phyloP scores from a whole-genome alignment of 2,329 filamentous ascomycete genomes.

The Neospermospora avenae region DNA sequence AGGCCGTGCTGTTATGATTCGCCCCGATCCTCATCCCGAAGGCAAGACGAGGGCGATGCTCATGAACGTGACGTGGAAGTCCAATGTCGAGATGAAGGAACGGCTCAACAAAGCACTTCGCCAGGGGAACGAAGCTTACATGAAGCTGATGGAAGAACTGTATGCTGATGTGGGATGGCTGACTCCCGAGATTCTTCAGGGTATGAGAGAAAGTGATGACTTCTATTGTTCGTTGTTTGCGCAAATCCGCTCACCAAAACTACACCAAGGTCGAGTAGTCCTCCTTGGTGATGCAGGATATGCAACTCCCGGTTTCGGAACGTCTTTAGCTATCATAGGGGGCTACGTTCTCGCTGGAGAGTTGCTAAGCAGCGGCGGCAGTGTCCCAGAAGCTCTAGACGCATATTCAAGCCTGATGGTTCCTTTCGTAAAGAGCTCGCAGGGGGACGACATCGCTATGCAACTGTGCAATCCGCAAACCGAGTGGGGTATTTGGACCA shows the following conservation, averaged over 20 bases:
- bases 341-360: slow-evolving; percentile 48
- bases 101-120: slow-evolving; percentile 6
- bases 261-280: slow-evolving; percentile 7
- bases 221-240: slow-evolving; percentile 17
- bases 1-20: slow-evolving; percentile 12
- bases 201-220: slow-evolving; percentile 16
- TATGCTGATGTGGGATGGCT: slow-evolving; percentile 16
- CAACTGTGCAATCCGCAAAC: slow-evolving; percentile 14
- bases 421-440: slow-evolving; percentile 7
- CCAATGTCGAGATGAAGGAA: slow-evolving; percentile 11
- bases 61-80: slow-evolving; percentile 12
- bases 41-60: slow-evolving; percentile 11
- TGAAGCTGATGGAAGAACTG: slow-evolving; percentile 12
- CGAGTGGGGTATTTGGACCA: slow-evolving; percentile 7
- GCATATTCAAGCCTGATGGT: slow-evolving; percentile 44
- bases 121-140: slow-evolving; percentile 10
- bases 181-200: slow-evolving; percentile 5
- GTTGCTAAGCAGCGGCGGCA: slow-evolving; percentile 31
- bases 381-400: slow-evolving; percentile 35
- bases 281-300: slow-evolving; percentile 38
- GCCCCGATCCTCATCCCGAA: slow-evolving; percentile 11
- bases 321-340: slow-evolving; percentile 39
- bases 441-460: slow-evolving; percentile 9
- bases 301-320: slow-evolving; percentile 42
- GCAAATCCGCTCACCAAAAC: slow-evolving; percentile 13